phyloP scores from a whole-genome alignment of 208 protist genomes.

The Acanthamoeba royreba region DNA sequence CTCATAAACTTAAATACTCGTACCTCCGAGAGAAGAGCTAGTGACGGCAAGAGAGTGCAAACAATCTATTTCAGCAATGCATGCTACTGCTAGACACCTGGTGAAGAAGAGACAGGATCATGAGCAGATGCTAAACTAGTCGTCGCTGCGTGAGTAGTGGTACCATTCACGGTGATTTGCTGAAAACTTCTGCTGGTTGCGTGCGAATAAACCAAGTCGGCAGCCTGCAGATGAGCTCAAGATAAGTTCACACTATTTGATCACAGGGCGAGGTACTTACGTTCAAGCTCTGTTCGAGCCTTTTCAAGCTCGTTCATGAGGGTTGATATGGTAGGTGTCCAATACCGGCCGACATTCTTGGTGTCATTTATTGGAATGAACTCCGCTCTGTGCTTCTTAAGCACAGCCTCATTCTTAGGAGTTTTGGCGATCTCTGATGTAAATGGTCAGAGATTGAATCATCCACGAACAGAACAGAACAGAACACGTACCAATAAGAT shows the following conservation, averaged over 20 bases:
- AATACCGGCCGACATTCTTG: constrained; percentile 32
- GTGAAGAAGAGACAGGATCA: background rate
- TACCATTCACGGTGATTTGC: background rate
- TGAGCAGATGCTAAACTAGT: background rate
- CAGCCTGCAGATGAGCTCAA: background rate
- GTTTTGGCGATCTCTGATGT: background rate
- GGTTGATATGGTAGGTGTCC: background rate
- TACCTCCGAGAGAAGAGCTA: background rate
- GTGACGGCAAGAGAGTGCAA: constrained; percentile 60
- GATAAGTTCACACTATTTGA: too few relatives aligned
- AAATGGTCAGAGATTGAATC: too few relatives aligned
- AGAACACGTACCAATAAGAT: constrained; percentile 3
- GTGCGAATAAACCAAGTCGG: background rate
- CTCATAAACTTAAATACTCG: too few relatives aligned
- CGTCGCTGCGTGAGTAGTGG: background rate
- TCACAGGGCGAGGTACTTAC: background rate
- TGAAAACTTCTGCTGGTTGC: background rate
- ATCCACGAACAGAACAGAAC: too few relatives aligned
- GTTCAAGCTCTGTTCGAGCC: background rate
- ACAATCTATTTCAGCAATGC: constrained; percentile 71
- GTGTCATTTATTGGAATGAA: background rate
- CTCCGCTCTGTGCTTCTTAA: background rate
- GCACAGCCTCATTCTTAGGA: background rate
- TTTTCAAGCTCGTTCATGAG: constrained; percentile 16
- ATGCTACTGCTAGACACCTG: constrained; percentile 25